Evolutionary conservation across 768 basidiomycete genomes (phyloP).

Genomic region (Mycena floridula): DNA sequence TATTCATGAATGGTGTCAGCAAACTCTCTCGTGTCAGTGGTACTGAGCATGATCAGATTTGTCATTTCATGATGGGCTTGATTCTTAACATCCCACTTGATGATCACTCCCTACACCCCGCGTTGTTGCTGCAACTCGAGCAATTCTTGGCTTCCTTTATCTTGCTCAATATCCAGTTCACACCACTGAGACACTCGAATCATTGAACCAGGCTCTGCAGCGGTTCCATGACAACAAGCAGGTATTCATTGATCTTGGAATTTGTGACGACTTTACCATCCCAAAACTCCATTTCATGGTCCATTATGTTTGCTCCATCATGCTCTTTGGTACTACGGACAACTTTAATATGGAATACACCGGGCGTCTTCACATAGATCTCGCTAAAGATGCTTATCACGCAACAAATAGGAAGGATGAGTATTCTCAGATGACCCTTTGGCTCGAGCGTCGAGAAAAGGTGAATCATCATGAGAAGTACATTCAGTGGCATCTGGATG

Average conservation of each 20-base stretch:
- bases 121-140: constrained; percentile 15
- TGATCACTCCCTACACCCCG: background rate
- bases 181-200: constrained; percentile 16
- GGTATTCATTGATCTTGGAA: constrained; percentile 20
- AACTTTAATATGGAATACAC: too few relatives aligned
- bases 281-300: too few relatives aligned
- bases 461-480: constrained; percentile 19
- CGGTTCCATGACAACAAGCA: constrained; percentile 23
- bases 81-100: constrained; percentile 13
- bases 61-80: constrained; percentile 14
- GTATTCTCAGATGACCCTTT: constrained; percentile 31
- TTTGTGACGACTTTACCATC: constrained; percentile 27
- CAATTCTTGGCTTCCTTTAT: constrained; percentile 28
- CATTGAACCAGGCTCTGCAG: constrained; percentile 16
- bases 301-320: too few relatives aligned
- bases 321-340: too few relatives aligned
- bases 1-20: constrained; percentile 12
- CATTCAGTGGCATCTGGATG: constrained; percentile 18
- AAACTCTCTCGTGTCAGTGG: constrained; percentile 10
- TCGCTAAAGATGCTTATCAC: too few relatives aligned
- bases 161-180: constrained; percentile 20
- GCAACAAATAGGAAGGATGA: constrained; percentile 21
- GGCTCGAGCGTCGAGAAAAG: constrained; percentile 30
- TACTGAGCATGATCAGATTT: constrained; percentile 19
- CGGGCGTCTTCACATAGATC: constrained; percentile 25